phyloP scores from a whole-genome alignment of 208 protist genomes.

The Vickermania ingenoplastis region DNA sequence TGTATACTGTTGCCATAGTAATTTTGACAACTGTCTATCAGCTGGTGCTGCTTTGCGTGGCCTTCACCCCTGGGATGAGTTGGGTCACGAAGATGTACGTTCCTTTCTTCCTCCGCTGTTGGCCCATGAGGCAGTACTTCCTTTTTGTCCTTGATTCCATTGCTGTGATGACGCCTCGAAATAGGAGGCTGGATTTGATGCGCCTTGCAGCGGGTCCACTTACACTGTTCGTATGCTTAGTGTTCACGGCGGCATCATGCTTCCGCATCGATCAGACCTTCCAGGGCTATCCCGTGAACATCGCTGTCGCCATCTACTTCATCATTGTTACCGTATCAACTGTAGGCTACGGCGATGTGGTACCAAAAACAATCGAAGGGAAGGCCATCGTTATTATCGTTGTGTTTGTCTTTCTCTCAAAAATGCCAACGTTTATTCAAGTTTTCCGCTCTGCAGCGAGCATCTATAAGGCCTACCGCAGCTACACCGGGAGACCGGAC shows the following conservation, averaged over 20 bases:
- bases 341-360: constrained; percentile 79
- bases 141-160: constrained; percentile 76
- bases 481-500: constrained; percentile 49
- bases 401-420: constrained; percentile 73
- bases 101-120: constrained; percentile 77
- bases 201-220: constrained; percentile 49
- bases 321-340: constrained; percentile 72
- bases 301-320: constrained; percentile 65
- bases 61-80: constrained; percentile 19
- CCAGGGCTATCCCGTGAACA: constrained; percentile 40
- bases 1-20: constrained; percentile 61
- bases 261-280: constrained; percentile 75
- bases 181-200: constrained; percentile 58
- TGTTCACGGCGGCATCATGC: constrained; percentile 54
- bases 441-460: constrained; percentile 47
- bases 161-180: constrained; percentile 42
- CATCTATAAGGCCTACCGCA: constrained; percentile 49
- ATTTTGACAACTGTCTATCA: constrained; percentile 76
- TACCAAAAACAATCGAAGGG: constrained; percentile 40
- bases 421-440: constrained; percentile 79
- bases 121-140: constrained; percentile 83
- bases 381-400: constrained; percentile 62
- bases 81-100: constrained; percentile 81
- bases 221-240: constrained; percentile 66
- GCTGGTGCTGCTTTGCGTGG: constrained; percentile 60